A percentile compares a stretch with the other conserved stretches of the same genome.
phyloP scores from a whole-genome alignment of 768 basidiomycete species.

The Mycena metata region DNA sequence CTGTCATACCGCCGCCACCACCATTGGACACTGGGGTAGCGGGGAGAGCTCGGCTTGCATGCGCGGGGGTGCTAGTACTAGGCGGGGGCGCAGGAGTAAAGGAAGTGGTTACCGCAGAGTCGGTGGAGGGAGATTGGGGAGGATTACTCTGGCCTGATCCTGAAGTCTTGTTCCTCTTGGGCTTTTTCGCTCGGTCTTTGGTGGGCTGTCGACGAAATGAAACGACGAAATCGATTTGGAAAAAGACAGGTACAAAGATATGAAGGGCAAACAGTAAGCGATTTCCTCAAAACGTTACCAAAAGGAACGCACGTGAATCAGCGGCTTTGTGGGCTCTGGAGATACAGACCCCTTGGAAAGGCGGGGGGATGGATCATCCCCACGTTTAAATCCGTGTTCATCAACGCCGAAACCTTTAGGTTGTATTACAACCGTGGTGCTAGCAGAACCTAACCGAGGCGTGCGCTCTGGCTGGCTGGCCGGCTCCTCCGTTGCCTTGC shows the following conservation, averaged over 20 bases:
- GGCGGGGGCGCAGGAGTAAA: slow-evolving; percentile 5
- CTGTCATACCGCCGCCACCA: too few species aligned
- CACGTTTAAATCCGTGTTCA: slow-evolving; percentile 62
- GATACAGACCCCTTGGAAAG: slow-evolving; percentile 46
- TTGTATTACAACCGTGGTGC: slow-evolving; percentile 78
- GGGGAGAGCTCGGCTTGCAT: slow-evolving; percentile 13
- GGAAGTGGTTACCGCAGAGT: slow-evolving; percentile 1
- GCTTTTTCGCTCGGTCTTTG: slow-evolving; percentile 79
- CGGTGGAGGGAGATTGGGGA: slow-evolving; percentile 4
- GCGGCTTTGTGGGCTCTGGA: slow-evolving; percentile 69
- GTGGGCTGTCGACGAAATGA: slow-evolving; percentile 69
- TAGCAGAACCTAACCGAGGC: slow-evolving; percentile 74
- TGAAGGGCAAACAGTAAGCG: slow-evolving; percentile 53
- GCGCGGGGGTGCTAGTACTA: neutral
- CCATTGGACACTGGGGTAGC: neutral
- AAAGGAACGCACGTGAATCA: slow-evolving; percentile 91
- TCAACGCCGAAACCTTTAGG: slow-evolving; percentile 54
- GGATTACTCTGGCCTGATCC: neutral
- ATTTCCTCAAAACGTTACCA: slow-evolving; percentile 61
- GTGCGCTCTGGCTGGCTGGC: slow-evolving; percentile 48
- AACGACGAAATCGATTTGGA: slow-evolving; percentile 39
- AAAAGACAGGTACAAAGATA: slow-evolving; percentile 18
- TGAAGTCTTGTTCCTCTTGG: slow-evolving; percentile 60
- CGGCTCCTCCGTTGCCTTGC: slow-evolving; percentile 41
- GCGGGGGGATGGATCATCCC: slow-evolving; percentile 42